Base-by-base conservation (phyloP, 805 yeast species). In the Pichia thaimueangensis region DNA sequence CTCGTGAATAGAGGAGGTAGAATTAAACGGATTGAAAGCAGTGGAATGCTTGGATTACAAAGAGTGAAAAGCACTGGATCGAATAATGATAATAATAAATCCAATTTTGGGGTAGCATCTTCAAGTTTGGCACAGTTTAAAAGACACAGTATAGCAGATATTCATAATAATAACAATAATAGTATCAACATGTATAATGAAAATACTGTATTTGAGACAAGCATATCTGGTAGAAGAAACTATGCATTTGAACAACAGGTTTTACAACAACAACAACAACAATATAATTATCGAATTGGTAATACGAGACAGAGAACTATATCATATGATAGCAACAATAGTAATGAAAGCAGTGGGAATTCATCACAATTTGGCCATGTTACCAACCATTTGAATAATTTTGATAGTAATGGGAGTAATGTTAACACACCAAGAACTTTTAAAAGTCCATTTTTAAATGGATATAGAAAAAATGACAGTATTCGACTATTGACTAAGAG, bases 181-280 rank as follows among this genome's bases (percentile, higher is more conserved):
- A 35, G 51, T 34, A 17, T 58, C 20, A 54, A 55, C 19, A 49
- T 60, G 8, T 59, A 59, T 42, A 52, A 58, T 38, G 65, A 60
- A 16, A 39, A 52, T 2, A 52, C 49, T 28, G 64, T 56, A 4
- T 43, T 56, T 23, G 62, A 59, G 29, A 60, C 62, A 0, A 50
- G 51, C 7, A 49, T 32, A 6, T 23, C 25, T 15, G 34, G 38
- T 4, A 13, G 28, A 3, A 33, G 43, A 17, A 40, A 28, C n/a
- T 34, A 15, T 17, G 28, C 17, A 16, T 40, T 40, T 40, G 43
- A 34, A 9, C 31, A 33, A 19, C 37, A 39, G 13, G 19, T 22
- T 3, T 29, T 30, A 25, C 37, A 34, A 12, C 28, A 20, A 8
- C 21, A 22, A 24, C 30, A 23, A 16, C n/a, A 33, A 8, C 22